These are phyloP conservation scores for Fusarium euwallaceae DNA, from an alignment of 2,329 filamentous ascomycete species.

Conservation along the genomic window DNA sequence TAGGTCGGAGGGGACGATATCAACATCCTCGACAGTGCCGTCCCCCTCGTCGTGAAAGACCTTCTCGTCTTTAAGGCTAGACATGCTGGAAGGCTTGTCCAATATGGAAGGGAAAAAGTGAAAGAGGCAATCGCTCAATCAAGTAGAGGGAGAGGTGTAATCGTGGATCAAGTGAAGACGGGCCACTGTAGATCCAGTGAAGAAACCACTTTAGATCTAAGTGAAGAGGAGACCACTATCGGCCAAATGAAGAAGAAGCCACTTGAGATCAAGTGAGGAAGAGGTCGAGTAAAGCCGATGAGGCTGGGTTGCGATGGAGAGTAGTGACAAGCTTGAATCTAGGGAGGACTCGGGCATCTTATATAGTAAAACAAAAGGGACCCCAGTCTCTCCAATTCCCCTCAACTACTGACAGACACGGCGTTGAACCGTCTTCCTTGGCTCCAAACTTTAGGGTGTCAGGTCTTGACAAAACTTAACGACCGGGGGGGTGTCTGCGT, in stretches of 20 bases:
- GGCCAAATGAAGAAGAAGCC: neutral
- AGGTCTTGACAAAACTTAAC: neutral
- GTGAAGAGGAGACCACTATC: neutral
- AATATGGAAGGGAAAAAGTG: neutral
- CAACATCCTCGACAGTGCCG: conserved; percentile 24
- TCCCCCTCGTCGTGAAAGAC: conserved; percentile 26
- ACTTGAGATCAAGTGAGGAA: neutral
- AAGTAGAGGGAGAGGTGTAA: neutral
- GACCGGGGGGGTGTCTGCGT: neutral
- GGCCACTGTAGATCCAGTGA: neutral
- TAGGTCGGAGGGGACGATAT: conserved; percentile 32
- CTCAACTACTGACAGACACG: neutral
- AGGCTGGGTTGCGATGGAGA: neutral
- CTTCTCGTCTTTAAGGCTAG: conserved; percentile 17
- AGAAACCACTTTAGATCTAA: neutral
- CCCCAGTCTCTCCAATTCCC: conserved; percentile 1
- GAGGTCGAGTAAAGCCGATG: neutral
- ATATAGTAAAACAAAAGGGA: conserved; percentile 1
- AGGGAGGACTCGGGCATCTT: neutral
- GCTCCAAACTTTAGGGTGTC: neutral
- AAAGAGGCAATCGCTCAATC: neutral
- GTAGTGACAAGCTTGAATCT: neutral
- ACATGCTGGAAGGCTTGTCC: neutral
- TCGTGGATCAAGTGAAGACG: too few species aligned
- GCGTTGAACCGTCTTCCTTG: conserved; percentile 2